Evolutionary conservation across 495 filamentous ascomycete species (phyloP).

Genomic region (Elasticomyces elasticus): DNA sequence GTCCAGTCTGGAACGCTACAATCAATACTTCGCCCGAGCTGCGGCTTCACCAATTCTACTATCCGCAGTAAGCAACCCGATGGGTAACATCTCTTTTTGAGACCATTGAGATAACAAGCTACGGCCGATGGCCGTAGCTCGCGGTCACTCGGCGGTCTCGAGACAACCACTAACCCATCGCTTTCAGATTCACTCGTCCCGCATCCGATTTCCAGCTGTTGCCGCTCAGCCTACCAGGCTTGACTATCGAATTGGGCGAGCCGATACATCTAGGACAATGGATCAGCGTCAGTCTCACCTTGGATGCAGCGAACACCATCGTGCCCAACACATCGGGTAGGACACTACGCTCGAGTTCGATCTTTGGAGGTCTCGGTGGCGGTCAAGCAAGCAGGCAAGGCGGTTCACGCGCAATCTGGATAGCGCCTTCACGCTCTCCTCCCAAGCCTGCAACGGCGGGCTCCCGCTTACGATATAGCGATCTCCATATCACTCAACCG

Average conservation of each 20-base stretch:
- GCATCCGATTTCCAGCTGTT: slow-evolving; percentile 3
- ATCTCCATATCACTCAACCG: slow-evolving; percentile 15
- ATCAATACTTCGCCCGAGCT: slow-evolving; percentile 10
- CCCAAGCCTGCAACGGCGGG: neutral
- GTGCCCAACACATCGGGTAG: neutral
- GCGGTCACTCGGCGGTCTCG: too few species aligned
- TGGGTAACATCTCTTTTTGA: too few species aligned
- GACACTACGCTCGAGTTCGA: too few species aligned
- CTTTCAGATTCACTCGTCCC: slow-evolving; percentile 1
- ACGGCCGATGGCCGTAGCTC: too few species aligned
- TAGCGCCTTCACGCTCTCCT: neutral
- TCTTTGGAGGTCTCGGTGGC: slow-evolving; percentile 3
- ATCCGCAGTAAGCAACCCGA: too few species aligned
- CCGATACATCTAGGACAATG: slow-evolving; percentile 10
- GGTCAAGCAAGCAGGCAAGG: neutral
- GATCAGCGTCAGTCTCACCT: slow-evolving; percentile 7
- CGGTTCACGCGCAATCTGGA: neutral
- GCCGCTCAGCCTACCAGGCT: slow-evolving; percentile 4
- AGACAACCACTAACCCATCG: too few species aligned
- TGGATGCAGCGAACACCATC: slow-evolving; percentile 6
- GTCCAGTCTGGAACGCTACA: neutral
- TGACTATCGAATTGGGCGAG: slow-evolving; percentile 9
- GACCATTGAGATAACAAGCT: too few species aligned
- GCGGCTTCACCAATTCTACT: slow-evolving; percentile 13
- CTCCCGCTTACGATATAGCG: neutral